Base-by-base conservation (phyloP, 1,284 basidiomycete genomes). In the Serendipita sp. region DNA sequence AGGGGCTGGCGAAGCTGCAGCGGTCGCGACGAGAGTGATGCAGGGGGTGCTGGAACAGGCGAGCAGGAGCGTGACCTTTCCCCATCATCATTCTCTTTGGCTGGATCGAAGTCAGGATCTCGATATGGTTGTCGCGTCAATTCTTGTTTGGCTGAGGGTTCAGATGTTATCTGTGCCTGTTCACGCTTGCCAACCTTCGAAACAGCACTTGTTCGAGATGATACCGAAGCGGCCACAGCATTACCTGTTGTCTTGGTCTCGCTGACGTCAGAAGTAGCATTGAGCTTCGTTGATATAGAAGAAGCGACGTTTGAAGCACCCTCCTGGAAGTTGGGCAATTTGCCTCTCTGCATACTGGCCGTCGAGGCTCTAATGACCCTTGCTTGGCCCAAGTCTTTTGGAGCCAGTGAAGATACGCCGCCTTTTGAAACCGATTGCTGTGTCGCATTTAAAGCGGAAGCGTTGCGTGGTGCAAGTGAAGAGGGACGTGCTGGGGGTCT, bases 61-160 rank as follows among this genome's bases (percentile, higher is more conserved):
- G 53, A 58, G 10, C 29, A 58, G 8, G 53, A 35, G 4, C 53
- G 53, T n/a, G 53, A 58, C n/a, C 53, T n/a, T 58, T 58, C 45
- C n/a, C 45, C 53, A 30, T 58, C 49, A 15, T 44, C 47, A 8
- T 17, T 30, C 17, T n/a, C 53, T 26, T n/a, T 29, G 15, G 22
- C 15, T 10, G 53, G 53, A 8, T 58, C 53, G 32, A 58, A 58
- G 32, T 58, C 53, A n/a, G 53, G 15, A n/a, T 58, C 30, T 35
- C 53, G 17, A 26, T 32, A 29, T n/a, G 45, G 8, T 15, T 17
- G 8, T n/a, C 17, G 26, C 45, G 1, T 49, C 26, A 15, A 49
- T 49, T 5, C 17, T 15, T 6, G 6, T 5, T 38, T 38, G 12
- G 5, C 35, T 38, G 35, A 38, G 5, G 35, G 6, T 6, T 38